A percentile compares a stretch with the other conserved stretches of the same genome.
These are phyloP conservation scores for Rehmannia glutinosa DNA, from an alignment of 257 asterid species.

Conservation along the genomic window DNA sequence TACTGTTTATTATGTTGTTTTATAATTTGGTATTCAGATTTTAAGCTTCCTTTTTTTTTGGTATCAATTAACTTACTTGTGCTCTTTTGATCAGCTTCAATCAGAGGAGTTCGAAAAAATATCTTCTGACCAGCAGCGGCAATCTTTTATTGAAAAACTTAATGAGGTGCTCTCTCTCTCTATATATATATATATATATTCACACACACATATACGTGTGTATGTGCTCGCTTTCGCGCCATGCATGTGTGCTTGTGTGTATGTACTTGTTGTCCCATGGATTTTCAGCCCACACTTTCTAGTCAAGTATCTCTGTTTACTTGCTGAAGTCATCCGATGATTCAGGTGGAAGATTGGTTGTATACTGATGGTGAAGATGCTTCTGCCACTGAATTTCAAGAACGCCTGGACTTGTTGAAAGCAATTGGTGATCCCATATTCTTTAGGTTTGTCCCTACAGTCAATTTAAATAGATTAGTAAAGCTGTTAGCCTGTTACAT, in stretches of 20 bases:
- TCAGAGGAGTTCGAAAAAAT: slow-evolving; percentile 73
- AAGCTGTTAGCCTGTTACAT: not conserved
- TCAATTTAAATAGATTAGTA: slow-evolving; percentile 2
- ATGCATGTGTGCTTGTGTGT: not conserved
- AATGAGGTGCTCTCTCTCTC: slow-evolving; percentile 48
- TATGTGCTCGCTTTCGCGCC: not conserved
- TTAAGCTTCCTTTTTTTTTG: not conserved
- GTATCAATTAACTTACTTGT: not conserved
- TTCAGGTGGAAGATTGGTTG: slow-evolving; percentile 94
- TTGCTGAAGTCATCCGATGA: slow-evolving; percentile 7
- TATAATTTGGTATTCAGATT: slow-evolving; percentile 1
- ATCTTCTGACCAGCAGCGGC: slow-evolving; percentile 69
- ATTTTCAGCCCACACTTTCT: not conserved
- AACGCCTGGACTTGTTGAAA: slow-evolving; percentile 68
- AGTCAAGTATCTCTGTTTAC: slow-evolving; percentile 9
- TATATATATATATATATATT: too few relatives aligned
- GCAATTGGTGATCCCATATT: slow-evolving; percentile 90
- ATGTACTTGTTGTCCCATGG: not conserved
- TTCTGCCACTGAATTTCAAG: slow-evolving; percentile 74
- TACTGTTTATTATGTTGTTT: not conserved
- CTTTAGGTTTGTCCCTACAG: slow-evolving; percentile 52
- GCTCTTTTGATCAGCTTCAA: slow-evolving; percentile 51
- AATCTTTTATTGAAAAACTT: slow-evolving; percentile 75
- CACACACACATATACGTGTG: too few relatives aligned
- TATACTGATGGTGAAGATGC: slow-evolving; percentile 99